These are phyloP conservation scores for Parascedosporium putredinis DNA, from an alignment of 2,329 filamentous ascomycete species.

Conservation along the genomic window DNA sequence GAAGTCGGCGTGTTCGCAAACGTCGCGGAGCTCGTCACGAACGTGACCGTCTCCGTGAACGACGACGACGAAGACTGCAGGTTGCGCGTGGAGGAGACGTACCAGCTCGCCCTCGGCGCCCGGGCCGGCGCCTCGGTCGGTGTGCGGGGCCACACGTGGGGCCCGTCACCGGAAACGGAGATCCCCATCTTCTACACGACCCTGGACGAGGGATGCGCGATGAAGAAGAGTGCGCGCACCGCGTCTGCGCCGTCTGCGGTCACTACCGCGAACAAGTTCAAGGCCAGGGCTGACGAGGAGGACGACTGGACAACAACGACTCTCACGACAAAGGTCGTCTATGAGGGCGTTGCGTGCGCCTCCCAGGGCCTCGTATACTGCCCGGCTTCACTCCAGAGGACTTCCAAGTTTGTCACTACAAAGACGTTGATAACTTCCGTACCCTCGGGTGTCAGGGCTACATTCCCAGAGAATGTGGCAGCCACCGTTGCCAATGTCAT, in stretches of 20 bases:
- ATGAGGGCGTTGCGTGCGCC: slow-evolving; percentile 33
- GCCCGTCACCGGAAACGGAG: slow-evolving; percentile 13
- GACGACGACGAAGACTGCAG: slow-evolving; percentile 28
- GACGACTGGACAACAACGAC: slow-evolving; percentile 28
- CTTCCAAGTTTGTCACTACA: slow-evolving; percentile 26
- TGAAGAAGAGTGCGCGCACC: neutral
- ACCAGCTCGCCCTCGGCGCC: slow-evolving; percentile 41
- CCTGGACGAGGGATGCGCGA: neutral
- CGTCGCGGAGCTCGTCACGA: slow-evolving; percentile 42
- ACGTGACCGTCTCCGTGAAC: slow-evolving; percentile 29
- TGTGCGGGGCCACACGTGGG: slow-evolving; percentile 34
- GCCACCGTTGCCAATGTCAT: slow-evolving; percentile 22
- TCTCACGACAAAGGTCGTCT: slow-evolving; percentile 27
- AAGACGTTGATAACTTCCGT: slow-evolving; percentile 30
- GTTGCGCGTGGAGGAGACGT: slow-evolving; percentile 36
- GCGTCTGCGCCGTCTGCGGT: slow-evolving; percentile 15
- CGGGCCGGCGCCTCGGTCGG: slow-evolving; percentile 40
- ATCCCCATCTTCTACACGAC: neutral
- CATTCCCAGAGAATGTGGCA: slow-evolving; percentile 19
- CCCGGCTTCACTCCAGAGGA: slow-evolving; percentile 37
- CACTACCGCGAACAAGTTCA: slow-evolving; percentile 11
- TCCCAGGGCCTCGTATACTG: slow-evolving; percentile 34
- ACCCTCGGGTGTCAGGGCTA: slow-evolving; percentile 23
- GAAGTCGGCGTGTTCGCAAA: slow-evolving; percentile 39
- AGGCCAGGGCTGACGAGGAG: slow-evolving; percentile 11